Evolutionary conservation across 495 filamentous ascomycete genomes (phyloP), one percentile per base, ranked within the genome.

Genomic region (Letharia columbiana): DNA sequence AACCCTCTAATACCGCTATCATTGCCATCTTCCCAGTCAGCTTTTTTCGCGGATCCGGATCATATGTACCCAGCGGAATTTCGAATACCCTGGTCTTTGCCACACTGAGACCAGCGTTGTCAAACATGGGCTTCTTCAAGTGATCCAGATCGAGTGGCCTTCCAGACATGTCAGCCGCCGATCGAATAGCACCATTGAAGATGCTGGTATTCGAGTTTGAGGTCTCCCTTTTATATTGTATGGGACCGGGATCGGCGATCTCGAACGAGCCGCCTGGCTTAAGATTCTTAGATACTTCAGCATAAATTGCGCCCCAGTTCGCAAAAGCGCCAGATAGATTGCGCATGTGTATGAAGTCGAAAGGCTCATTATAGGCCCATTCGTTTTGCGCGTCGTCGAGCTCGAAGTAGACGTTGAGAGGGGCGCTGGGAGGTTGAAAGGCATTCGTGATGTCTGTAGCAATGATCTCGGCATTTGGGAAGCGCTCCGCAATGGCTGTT

Each of bases 391-490:
- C 87, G 68, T 90, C 83, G 67, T 89, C 86, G 39, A 91, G 81
- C 73, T 89, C 85, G 73, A 89, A 90, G 70, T 79, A 85, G 57
- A 89, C 79, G 69, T 89, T 91, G 44, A 82, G 81, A 45, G 87
- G 83, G 60, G 79, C 72, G 39, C 65, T 69, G 37, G 54, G 63
- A 49, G 68, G 69, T 35, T 68, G 71, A 35, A 71, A 68, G 31
- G 65, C 63, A 31, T 60, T 64, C 33, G 82, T 81, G 42, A 89
- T 87, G 66, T 90, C 88, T 40, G 86, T 87, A 28, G 87, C 88
- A 45, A 86, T 85, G 9, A 91, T 82, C 68, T 86, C 81, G 67
- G 83, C 82, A 11, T 82, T 73, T 18, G 87, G 87, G 68, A 83
- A 86, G 60, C 76, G 73, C 70, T 88, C 83, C 31, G 82, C 87